phyloP scores from a whole-genome alignment of 352 stramenopile genomes.

The Detonula confervacea region DNA sequence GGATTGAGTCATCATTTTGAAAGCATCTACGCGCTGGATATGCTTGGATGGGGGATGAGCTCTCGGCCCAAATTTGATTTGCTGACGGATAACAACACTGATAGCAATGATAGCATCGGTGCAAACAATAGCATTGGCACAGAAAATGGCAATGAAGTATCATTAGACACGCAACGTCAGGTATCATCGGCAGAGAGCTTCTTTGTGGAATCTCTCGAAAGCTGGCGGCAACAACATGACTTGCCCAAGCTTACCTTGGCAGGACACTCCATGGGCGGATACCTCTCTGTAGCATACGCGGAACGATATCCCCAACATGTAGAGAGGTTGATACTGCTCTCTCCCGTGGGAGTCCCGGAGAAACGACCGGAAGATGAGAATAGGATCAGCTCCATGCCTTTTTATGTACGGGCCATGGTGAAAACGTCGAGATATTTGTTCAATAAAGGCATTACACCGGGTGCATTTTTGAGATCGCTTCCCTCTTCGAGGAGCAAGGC shows the following conservation, averaged over 20 bases:
- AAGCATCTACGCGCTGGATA: slow-evolving; percentile 72
- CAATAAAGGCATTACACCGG: slow-evolving; percentile 50
- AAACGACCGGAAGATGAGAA: slow-evolving; percentile 37
- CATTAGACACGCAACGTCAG: background rate
- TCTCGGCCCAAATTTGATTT: slow-evolving; percentile 64
- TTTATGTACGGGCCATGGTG: slow-evolving; percentile 28
- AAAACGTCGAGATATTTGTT: slow-evolving; percentile 32
- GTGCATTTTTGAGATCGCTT: slow-evolving; percentile 60
- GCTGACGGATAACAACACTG: slow-evolving; percentile 6
- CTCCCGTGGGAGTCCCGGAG: slow-evolving; percentile 73
- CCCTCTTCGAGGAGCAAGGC: slow-evolving; percentile 23
- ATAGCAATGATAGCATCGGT: slow-evolving; percentile 1
- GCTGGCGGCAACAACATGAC: slow-evolving; percentile 64
- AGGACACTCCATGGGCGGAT: slow-evolving; percentile 81
- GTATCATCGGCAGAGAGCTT: slow-evolving; percentile 63
- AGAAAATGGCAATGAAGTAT: background rate
- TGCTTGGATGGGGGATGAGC: slow-evolving; percentile 79
- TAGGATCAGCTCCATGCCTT: slow-evolving; percentile 16
- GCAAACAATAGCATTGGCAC: background rate
- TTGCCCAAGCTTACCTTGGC: slow-evolving; percentile 63
- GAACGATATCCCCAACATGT: slow-evolving; percentile 81
- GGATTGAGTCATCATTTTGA: slow-evolving; percentile 64
- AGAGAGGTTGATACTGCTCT: slow-evolving; percentile 73
- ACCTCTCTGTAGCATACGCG: slow-evolving; percentile 76
- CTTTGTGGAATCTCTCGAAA: slow-evolving; percentile 82